Evolutionary conservation across 2,329 filamentous ascomycete species (phyloP).

Genomic region (Fusarium caatingaense): DNA sequence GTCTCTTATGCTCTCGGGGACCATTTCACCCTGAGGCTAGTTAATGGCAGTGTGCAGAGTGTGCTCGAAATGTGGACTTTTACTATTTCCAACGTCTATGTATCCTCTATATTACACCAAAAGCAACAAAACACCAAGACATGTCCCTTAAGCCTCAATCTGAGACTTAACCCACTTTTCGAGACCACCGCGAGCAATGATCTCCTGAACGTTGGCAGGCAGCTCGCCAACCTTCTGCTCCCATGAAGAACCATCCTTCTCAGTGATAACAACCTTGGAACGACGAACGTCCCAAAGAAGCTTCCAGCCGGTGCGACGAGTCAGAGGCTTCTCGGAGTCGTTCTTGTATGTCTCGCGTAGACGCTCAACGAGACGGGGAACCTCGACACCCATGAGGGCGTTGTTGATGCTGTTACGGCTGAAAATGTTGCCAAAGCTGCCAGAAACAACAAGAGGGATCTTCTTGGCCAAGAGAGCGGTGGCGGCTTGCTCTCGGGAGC

Average conservation of each 20-base stretch:
- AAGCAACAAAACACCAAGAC: background rate
- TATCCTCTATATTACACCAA: conserved; percentile 23
- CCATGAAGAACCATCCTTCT: conserved; percentile 77
- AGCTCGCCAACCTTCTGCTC: conserved; percentile 84
- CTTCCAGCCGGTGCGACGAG: conserved; percentile 84
- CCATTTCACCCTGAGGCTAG: no score
- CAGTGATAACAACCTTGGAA: conserved; percentile 76
- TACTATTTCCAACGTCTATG: conserved; percentile 19
- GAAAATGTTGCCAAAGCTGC: conserved; percentile 89
- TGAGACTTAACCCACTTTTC: conserved; percentile 85
- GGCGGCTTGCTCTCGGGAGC: conserved; percentile 80
- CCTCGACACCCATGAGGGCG: conserved; percentile 77
- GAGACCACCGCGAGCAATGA: conserved; percentile 80
- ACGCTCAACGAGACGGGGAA: conserved; percentile 72
- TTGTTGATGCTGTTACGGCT: conserved; percentile 83
- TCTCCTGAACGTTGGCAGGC: conserved; percentile 87
- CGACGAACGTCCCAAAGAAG: conserved; percentile 83
- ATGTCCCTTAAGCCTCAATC: conserved; percentile 54
- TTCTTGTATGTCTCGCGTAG: conserved; percentile 70
- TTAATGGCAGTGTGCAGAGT: background rate
- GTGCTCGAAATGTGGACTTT: conserved; percentile 9
- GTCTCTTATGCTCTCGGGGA: no score
- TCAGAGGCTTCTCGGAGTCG: conserved; percentile 65
- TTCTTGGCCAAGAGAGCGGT: conserved; percentile 85
- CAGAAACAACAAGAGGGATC: conserved; percentile 83